Conservation (phyloP, 140 eudicot species). For the Senecio squalidus region DNA sequence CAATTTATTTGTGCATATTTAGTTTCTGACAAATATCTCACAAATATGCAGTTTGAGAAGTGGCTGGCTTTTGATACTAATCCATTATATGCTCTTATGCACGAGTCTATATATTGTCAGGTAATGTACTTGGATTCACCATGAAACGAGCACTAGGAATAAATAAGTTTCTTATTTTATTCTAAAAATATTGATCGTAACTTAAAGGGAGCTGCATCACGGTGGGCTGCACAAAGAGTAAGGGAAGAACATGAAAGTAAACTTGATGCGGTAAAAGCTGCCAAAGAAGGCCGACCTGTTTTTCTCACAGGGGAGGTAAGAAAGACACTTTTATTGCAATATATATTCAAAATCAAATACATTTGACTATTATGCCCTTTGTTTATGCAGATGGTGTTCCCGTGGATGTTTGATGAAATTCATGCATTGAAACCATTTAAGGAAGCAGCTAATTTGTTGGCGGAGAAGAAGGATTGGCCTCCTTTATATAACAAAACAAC, state of each 20-base stretch:
- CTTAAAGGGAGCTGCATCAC: conserved; percentile 82
- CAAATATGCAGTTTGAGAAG: conserved; percentile 61
- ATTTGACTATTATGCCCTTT: neutral
- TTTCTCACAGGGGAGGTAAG: conserved; percentile 83
- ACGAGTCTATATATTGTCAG: conserved; percentile 90
- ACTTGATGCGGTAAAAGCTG: conserved; percentile 76
- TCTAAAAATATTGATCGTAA: conserved; percentile 1
- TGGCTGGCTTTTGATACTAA: conserved; percentile 69
- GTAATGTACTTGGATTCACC: no score
- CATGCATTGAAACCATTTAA: conserved; percentile 77
- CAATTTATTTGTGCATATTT: neutral
- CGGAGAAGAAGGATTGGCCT: conserved; percentile 92
- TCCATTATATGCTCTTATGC: conserved; percentile 83
- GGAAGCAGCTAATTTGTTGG: conserved; percentile 76
- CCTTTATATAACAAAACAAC: conserved; percentile 58
- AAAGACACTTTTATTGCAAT: neutral
- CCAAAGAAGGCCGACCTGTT: conserved; percentile 76
- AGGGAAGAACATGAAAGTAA: conserved; percentile 45
- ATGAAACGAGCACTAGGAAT: no score
- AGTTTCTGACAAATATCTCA: conserved; percentile 6
- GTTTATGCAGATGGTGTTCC: conserved; percentile 72
- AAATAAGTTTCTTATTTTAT: conserved; percentile 7
- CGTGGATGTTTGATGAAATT: conserved; percentile 94
- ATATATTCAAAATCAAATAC: neutral
- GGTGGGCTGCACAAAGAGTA: conserved; percentile 83